Evolutionary conservation across 2,329 filamentous ascomycete genomes (phyloP).

Genomic region (Penicillium sp.): DNA sequence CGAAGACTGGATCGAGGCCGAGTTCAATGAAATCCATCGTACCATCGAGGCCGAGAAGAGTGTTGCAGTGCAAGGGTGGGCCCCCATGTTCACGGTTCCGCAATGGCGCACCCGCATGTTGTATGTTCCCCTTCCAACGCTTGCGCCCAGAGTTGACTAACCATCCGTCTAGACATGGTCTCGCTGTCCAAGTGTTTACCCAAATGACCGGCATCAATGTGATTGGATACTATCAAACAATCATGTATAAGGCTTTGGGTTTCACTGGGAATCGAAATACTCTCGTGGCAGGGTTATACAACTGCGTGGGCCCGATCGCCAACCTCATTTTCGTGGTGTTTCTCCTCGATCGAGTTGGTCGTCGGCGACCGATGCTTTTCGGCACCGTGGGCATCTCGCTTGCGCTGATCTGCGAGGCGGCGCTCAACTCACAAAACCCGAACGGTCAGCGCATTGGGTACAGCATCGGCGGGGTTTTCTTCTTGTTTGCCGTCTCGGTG

Average conservation of each 20-base stretch:
- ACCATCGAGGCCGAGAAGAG: slow-evolving; percentile 65
- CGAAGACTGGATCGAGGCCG: slow-evolving; percentile 59
- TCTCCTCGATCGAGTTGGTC: slow-evolving; percentile 58
- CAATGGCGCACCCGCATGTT: slow-evolving; percentile 64
- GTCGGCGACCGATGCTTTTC: slow-evolving; percentile 58
- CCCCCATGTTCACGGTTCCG: slow-evolving; percentile 46
- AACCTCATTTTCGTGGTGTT: slow-evolving; percentile 58
- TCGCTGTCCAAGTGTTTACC: slow-evolving; percentile 67
- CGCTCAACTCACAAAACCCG: slow-evolving; percentile 58
- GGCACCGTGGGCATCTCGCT: slow-evolving; percentile 60
- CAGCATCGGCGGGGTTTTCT: slow-evolving; percentile 66
- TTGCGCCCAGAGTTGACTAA: slow-evolving; percentile 8
- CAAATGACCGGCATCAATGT: slow-evolving; percentile 56
- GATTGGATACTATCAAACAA: slow-evolving; percentile 48
- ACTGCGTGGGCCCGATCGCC: slow-evolving; percentile 56
- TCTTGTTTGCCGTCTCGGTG: slow-evolving; percentile 66
- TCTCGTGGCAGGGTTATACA: slow-evolving; percentile 65
- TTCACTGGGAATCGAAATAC: slow-evolving; percentile 59
- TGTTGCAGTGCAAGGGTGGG: slow-evolving; percentile 52
- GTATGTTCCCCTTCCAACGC: slow-evolving; percentile 20
- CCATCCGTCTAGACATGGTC: slow-evolving; percentile 52
- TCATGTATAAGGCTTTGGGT: slow-evolving; percentile 52
- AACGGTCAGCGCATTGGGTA: slow-evolving; percentile 49
- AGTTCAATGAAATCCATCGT: slow-evolving; percentile 31
- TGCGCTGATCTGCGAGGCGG: slow-evolving; percentile 64